Base-by-base conservation (phyloP, 345 rosid species). In the Trapa bicornis region DNA sequence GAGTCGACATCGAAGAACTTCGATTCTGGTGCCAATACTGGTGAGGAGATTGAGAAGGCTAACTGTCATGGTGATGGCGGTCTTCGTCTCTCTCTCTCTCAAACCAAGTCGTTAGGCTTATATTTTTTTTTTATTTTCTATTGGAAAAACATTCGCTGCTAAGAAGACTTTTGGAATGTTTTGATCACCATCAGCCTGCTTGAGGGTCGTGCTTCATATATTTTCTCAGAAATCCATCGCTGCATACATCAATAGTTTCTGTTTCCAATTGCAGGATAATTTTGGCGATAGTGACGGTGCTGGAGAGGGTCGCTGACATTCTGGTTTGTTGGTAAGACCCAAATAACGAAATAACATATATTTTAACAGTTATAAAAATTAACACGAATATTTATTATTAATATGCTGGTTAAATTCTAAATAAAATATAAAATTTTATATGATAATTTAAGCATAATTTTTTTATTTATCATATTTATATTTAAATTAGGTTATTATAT, bases 1-100 rank as follows among this genome's bases (percentile, higher is more conserved):
- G 53, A 73, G 87, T 87, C 17, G 82, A 87, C 32, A 83, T 84
- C 64, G 95, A 85, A 43, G 89, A 88, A 76, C 89, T 94, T 78
- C 80, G 91, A 71, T 89, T 85, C 70, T 94, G 99, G 99, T 91
- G 99, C 71, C 87, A 91, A 78, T 91, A 94, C 68, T 94, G 99
- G 99, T 91, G 79, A 77, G 67, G 36, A 37, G 39, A 22, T 22
- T 22, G 29, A 22, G 29, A 22, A 22, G 29, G 29, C 29, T 22
- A 22, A 22, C 29, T 22, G 29, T 22, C 29, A 22, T 22, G 29
- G 29, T 22, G 29, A 22, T 22, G 29, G 29, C 29, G 29, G 29
- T 22, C 29, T 22, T 22, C 29, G 29, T 22, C 29, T 22, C 29
- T 22, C 29, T 22, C 29, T 22, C 29, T 22, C 29, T 22, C 29